Evolutionary conservation across 192 early-diverging fungal species (phyloP).

Genomic region (Gaertneriomyces semiglobifer): DNA sequence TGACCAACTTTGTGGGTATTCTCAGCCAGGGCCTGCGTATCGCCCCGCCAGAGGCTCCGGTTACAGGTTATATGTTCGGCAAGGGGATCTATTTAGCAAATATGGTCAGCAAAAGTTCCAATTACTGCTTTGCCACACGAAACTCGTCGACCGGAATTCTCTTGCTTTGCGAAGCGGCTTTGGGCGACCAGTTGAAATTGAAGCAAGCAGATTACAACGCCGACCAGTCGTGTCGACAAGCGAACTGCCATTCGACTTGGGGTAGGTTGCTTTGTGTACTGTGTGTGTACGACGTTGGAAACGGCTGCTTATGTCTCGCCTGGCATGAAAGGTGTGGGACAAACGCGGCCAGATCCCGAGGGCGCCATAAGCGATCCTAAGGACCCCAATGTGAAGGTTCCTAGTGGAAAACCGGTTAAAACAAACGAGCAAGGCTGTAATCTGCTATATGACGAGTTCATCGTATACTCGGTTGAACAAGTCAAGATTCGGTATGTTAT

Average conservation of each 20-base stretch:
- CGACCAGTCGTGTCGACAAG: constrained; percentile 29
- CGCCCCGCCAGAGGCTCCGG: constrained; percentile 70
- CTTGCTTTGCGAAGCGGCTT: constrained; percentile 74
- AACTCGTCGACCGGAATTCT: constrained; percentile 52
- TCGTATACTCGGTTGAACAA: constrained; percentile 70
- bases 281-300: too few relatives aligned
- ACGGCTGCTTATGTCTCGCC: constrained; percentile 7
- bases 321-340: constrained; percentile 50
- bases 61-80: constrained; percentile 64
- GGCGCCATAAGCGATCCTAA: constrained; percentile 27
- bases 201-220: constrained; percentile 55
- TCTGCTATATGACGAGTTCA: constrained; percentile 73
- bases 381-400: constrained; percentile 51
- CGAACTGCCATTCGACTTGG: constrained; percentile 51
- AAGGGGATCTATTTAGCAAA: constrained; percentile 85
- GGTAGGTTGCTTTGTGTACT: too few relatives aligned
- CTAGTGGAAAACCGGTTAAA: constrained; percentile 41
- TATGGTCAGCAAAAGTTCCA: constrained; percentile 68
- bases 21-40: constrained; percentile 61
- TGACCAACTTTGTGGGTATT: constrained; percentile 76
- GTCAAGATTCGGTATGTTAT: constrained; percentile 63
- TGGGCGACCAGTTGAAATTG: constrained; percentile 51
- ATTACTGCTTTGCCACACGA: constrained; percentile 57
- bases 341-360: constrained; percentile 52
- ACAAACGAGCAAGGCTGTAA: constrained; percentile 3